Base-by-base conservation (phyloP, 345 rosid species). In the Murraya koenigii region DNA sequence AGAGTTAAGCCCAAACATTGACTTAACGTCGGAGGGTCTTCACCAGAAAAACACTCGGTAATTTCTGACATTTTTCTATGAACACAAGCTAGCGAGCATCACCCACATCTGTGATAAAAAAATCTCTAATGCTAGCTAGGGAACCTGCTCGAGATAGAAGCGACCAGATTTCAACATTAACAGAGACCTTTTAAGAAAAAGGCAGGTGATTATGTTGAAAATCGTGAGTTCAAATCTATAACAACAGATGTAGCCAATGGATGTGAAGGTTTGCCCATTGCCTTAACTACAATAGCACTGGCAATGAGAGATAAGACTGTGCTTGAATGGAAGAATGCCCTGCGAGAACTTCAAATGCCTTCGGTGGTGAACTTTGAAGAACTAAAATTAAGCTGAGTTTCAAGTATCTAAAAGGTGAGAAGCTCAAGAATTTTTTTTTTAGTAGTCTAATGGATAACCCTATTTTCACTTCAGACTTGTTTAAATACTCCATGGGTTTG, bases 191-290 rank as follows among this genome's bases (percentile, higher is more conserved):
- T n/a, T n/a, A n/a, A n/a, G n/a, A n/a, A n/a, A n/a, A n/a, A n/a
- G 32, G 79, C 73, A 0, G 83, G 79, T 2, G 64, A 39, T 3
- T 1, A 9, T 36, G 44, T 60, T 52, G 69, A 79, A 30, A 36
- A 23, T 11, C 17, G 1, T 7, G 30, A 19, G 1, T 38, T 86
- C 49, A 33, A 8, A 6, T 0, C 76, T 30, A 1, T 67, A 15
- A 85, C 85, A 17, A 4, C 0, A 22, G 71, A 84, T 20, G 61
- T 78, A 1, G 77, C 75, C 33, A n/a, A 39, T 2, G 69, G 23
- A n/a, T 85, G 86, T 73, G 79, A 19, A 7, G 84, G 90, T 0
- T 73, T 87, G 41, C 90, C 90, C 0, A 3, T 87, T 28, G 25
- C 67, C 4, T 30, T 87, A 15, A 63, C 54, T 9, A 65, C 82